A percentile compares a stretch with the other conserved stretches of the same genome.
Evolutionary conservation across 2,329 filamentous ascomycete genomes (phyloP).

Genomic region (Nigrospora sphaerica): DNA sequence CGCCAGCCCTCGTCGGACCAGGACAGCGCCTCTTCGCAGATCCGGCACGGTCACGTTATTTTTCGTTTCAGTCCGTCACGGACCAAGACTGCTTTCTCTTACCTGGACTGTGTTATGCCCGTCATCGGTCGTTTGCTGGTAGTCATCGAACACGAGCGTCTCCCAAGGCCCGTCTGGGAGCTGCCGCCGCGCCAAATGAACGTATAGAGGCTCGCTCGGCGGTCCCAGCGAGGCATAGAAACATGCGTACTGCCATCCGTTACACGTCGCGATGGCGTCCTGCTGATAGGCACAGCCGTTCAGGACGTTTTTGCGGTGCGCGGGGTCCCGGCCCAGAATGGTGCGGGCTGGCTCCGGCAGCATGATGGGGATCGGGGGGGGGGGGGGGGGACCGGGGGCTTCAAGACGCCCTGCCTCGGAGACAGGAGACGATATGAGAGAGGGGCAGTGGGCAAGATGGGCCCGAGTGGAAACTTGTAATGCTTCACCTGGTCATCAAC

Average conservation of each 20-base stretch:
- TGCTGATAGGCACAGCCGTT: conserved; percentile 45
- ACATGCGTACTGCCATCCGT: conserved; percentile 40
- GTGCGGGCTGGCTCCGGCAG: conserved; percentile 22
- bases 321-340: conserved; percentile 26
- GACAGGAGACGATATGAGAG: too few relatives aligned
- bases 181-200: conserved; percentile 37
- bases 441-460: too few relatives aligned
- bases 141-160: conserved; percentile 38
- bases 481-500: too few relatives aligned
- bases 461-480: too few relatives aligned
- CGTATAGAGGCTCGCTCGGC: conserved; percentile 25
- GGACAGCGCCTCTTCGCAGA: too few relatives aligned
- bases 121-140: conserved; percentile 40
- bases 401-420: too few relatives aligned
- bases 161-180: conserved; percentile 35
- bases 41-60: too few relatives aligned
- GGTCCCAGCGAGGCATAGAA: conserved; percentile 27
- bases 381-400: too few relatives aligned
- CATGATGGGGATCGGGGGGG: conserved; percentile 7
- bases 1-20: not conserved
- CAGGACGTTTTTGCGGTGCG: conserved; percentile 26
- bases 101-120: conserved; percentile 45
- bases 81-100: conserved; percentile 4
- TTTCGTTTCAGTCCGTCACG: not conserved
- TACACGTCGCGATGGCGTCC: conserved; percentile 35